These are phyloP conservation scores for Globisporangium middletonii DNA, from an alignment of 352 stramenopile genomes.

Conservation along the genomic window DNA sequence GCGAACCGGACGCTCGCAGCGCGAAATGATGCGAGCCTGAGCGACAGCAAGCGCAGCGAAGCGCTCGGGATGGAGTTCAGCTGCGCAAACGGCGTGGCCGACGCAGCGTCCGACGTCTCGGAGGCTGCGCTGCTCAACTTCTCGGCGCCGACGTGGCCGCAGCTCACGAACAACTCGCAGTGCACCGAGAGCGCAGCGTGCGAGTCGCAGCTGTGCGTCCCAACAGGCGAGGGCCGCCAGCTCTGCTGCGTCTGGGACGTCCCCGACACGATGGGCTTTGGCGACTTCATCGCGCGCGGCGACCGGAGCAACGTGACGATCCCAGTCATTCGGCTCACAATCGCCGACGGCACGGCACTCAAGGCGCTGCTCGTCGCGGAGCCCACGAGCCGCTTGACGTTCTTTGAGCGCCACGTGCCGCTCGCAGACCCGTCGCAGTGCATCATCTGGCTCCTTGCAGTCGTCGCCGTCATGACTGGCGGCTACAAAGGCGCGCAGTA, in stretches of 20 bases:
- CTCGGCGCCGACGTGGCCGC: conserved; percentile 20
- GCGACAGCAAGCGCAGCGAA: conserved; percentile 10
- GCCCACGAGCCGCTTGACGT: conserved; percentile 26
- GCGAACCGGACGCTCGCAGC: conserved; percentile 44
- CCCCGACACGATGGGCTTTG: conserved; percentile 65
- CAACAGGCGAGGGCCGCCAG: conserved; percentile 38
- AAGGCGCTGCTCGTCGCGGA: conserved; percentile 27
- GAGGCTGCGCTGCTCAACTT: conserved; percentile 25
- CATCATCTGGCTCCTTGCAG: conserved; percentile 74
- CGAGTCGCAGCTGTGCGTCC: conserved; percentile 56
- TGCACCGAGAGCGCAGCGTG: conserved; percentile 40
- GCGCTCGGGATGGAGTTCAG: conserved; percentile 47
- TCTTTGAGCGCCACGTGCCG: conserved; percentile 59
- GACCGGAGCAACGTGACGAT: conserved; percentile 45
- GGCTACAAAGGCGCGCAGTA: conserved; percentile 63
- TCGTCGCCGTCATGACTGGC: conserved; percentile 62
- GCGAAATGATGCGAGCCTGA: conserved; percentile 18
- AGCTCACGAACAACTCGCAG: conserved; percentile 31
- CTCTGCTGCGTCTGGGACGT: conserved; percentile 82
- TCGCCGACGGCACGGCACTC: conserved; percentile 47
- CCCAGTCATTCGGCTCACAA: conserved; percentile 64
- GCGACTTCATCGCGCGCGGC: conserved; percentile 23
- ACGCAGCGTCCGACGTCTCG: conserved; percentile 15
- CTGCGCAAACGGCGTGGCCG: conserved; percentile 42
- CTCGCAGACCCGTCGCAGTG: conserved; percentile 55